Evolutionary conservation across 2,329 filamentous ascomycete species (phyloP).

Genomic region (Pyrenophora teres): DNA sequence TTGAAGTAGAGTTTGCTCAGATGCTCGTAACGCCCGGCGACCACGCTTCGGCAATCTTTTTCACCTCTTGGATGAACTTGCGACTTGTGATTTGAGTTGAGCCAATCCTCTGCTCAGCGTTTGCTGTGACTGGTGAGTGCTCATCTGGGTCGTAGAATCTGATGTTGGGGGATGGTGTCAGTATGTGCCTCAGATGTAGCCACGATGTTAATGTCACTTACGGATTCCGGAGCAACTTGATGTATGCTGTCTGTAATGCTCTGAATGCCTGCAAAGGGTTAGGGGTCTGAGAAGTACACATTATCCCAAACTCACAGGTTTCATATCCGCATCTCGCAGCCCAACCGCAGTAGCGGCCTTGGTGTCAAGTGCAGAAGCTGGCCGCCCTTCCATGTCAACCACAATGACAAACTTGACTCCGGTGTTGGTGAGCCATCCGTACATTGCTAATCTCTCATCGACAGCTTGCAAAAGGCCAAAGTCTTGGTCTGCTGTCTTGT

Average conservation of each 20-base stretch:
- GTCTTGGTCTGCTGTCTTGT: conserved; percentile 77
- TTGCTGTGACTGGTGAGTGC: conserved; percentile 65
- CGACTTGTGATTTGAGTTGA: conserved; percentile 76
- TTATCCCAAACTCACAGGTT: conserved; percentile 62
- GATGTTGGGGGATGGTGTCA: conserved; percentile 59
- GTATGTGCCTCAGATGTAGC: not conserved
- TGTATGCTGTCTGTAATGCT: conserved; percentile 91
- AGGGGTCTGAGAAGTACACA: not conserved
- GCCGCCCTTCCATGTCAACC: conserved; percentile 83
- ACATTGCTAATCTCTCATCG: conserved; percentile 89
- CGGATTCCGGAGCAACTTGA: conserved; percentile 82
- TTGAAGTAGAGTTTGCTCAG: conserved; percentile 45
- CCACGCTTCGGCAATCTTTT: conserved; percentile 85
- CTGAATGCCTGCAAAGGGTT: conserved; percentile 69
- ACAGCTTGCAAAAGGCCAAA: conserved; percentile 90
- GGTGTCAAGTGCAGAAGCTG: conserved; percentile 45
- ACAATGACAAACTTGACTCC: conserved; percentile 88
- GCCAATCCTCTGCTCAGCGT: conserved; percentile 50
- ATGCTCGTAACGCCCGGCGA: conserved; percentile 70
- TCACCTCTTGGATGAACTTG: conserved; percentile 80
- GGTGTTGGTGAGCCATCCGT: conserved; percentile 96
- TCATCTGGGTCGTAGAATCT: conserved; percentile 87
- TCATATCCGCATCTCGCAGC: conserved; percentile 83
- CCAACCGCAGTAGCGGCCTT: conserved; percentile 61
- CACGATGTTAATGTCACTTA: not conserved